Conservation (phyloP, 1,284 basidiomycete genomes). For the Ceratobasidium sp. region DNA sequence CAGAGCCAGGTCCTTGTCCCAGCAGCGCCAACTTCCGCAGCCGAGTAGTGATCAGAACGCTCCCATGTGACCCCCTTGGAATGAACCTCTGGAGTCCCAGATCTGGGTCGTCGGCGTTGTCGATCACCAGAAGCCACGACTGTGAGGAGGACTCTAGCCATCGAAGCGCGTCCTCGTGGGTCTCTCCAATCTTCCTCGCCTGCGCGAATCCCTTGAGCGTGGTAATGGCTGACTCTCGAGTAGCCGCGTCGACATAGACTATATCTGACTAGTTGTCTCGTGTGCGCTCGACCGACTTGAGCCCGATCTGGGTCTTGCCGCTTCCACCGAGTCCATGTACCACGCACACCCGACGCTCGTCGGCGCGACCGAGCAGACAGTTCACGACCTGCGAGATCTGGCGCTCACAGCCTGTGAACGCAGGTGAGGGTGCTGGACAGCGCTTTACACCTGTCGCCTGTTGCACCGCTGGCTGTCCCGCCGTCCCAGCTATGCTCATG, state of each 20-base stretch:
- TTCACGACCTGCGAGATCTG: not conserved
- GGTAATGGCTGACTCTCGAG: too few relatives aligned
- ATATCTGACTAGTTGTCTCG: conserved; percentile 10
- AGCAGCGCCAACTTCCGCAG: not conserved
- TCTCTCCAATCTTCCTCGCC: not conserved
- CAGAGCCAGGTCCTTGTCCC: not conserved
- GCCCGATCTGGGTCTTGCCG: conserved; percentile 16
- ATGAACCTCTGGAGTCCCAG: not conserved
- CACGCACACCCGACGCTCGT: not conserved
- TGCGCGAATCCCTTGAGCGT: conserved; percentile 12
- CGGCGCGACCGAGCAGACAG: not conserved
- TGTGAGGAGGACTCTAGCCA: not conserved
- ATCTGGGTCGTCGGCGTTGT: conserved; percentile 6
- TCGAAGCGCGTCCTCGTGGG: not conserved
- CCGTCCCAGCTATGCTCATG: too few relatives aligned
- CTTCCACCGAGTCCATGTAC: too few relatives aligned
- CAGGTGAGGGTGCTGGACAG: conserved; percentile 1
- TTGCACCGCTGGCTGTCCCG: not conserved
- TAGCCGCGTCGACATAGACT: too few relatives aligned
- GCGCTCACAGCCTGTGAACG: not conserved
- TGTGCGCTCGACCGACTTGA: not conserved
- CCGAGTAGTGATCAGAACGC: conserved; percentile 20
- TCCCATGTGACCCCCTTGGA: conserved; percentile 1
- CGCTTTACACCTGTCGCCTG: not conserved
- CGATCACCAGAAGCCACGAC: conserved; percentile 5